Conservation (phyloP, 495 filamentous ascomycete genomes). For the Xylaria nigripes region DNA sequence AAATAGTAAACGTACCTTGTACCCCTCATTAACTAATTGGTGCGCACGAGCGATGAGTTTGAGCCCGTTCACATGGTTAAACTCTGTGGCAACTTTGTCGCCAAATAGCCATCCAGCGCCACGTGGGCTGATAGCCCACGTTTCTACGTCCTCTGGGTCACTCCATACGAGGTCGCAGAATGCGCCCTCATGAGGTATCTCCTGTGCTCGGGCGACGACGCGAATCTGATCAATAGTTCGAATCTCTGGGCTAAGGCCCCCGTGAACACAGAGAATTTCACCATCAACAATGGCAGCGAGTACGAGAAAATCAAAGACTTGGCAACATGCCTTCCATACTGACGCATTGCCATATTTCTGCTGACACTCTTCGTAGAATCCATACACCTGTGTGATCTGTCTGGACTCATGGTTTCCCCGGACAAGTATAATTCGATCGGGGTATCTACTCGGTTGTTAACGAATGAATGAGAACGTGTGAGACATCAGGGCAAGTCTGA, state of each 20-base stretch:
- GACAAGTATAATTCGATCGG: slow-evolving; percentile 88
- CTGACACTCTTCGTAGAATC: slow-evolving; percentile 97
- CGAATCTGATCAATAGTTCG: slow-evolving; percentile 92
- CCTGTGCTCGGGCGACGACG: slow-evolving; percentile 93
- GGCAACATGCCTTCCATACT: slow-evolving; percentile 98
- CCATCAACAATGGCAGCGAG: slow-evolving; percentile 95
- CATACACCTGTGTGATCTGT: slow-evolving; percentile 97
- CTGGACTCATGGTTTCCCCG: slow-evolving; percentile 96
- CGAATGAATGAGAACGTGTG: background rate
- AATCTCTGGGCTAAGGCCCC: slow-evolving; percentile 93
- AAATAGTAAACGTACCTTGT: slow-evolving; percentile 56
- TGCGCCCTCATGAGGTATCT: slow-evolving; percentile 96
- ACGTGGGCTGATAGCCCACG: slow-evolving; percentile 91
- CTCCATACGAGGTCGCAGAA: slow-evolving; percentile 99
- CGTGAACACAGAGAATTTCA: slow-evolving; percentile 93
- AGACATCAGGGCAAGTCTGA: slow-evolving; percentile 33
- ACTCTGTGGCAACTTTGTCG: slow-evolving; percentile 95
- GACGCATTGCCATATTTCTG: slow-evolving; percentile 97
- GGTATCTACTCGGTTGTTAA: slow-evolving; percentile 56
- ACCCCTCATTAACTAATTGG: slow-evolving; percentile 95
- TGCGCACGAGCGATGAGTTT: slow-evolving; percentile 90
- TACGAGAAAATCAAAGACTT: slow-evolving; percentile 97
- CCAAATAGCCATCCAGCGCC: slow-evolving; percentile 97
- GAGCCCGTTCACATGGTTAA: slow-evolving; percentile 97
- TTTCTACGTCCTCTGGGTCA: slow-evolving; percentile 96